A percentile compares a stretch with the other conserved stretches of the same genome.
Conservation (phyloP, 148 eudicot genomes). For the Camellia lanceoleosa region DNA sequence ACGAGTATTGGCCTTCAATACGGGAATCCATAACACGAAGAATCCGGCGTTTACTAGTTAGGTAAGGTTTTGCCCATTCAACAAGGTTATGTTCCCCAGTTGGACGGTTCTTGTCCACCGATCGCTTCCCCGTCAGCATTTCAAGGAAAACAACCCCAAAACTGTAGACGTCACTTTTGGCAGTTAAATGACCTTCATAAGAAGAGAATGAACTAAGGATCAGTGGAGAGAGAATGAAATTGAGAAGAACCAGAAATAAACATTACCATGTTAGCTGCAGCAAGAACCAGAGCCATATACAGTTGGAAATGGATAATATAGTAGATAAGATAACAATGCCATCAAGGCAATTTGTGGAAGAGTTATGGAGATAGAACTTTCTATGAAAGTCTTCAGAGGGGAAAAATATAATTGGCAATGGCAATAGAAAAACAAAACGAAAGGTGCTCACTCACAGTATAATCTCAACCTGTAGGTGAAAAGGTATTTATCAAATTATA, state of each 20-base stretch:
- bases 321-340: neutral
- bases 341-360: neutral
- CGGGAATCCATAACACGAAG: constrained; percentile 63
- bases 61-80: constrained; percentile 68
- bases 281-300: neutral
- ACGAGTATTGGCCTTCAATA: constrained; percentile 68
- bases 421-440: neutral
- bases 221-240: neutral
- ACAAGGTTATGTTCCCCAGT: constrained; percentile 69
- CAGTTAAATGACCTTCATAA: constrained; percentile 68
- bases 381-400: neutral
- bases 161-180: constrained; percentile 81
- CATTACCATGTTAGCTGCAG: neutral
- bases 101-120: constrained; percentile 63
- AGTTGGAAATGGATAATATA: neutral
- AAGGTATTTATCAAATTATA: neutral
- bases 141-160: constrained; percentile 92
- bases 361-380: neutral
- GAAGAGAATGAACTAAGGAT: neutral
- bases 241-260: neutral
- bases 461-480: neutral
- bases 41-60: constrained; percentile 62
- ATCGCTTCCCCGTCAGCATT: constrained; percentile 71
- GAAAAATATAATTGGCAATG: neutral
- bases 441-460: neutral